Base-by-base conservation (phyloP, 2,329 filamentous ascomycete species). In the Claviceps fusiformis region DNA sequence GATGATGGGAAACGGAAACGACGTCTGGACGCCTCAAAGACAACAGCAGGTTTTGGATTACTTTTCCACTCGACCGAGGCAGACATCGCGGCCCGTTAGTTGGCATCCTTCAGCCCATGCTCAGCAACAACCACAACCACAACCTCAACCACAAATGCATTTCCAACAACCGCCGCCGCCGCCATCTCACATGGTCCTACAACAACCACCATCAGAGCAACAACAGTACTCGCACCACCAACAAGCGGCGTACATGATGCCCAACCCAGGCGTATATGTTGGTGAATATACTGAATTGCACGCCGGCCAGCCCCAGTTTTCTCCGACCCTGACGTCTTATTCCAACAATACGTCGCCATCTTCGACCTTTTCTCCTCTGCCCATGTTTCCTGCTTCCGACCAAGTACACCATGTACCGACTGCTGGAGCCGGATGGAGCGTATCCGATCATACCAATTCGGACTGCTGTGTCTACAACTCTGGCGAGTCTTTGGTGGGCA, bases 91-190 rank as follows among this genome's bases (percentile, higher is more conserved):
- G 13, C 59, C 57, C 39, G 60, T 87, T 49, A 89, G 86, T 73
- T 90, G 87, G 87, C 87, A 90, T 66, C 84, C 86, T 3, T 78
- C 79, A 27, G 79, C 83, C 10, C 74, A 79, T 56, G 67, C 73
- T 24, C 67, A 67, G 33, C 53, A 45, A n/a, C 56, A 54, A 27
- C 67, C 66, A 13, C 53, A 52, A 39, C 56, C 45, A 39, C 15
- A 3, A 15, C 27, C 15, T 3, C 6, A 31, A 15, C 45, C 29
- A n/a, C 45, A 47, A 29, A 24, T n/a, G 2, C 46, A 48, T 3
- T 27, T 7, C 2, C 31, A 39, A 19, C 47, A 45, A 1, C 44
- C 10, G 10, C 31, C 24, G 24, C 24, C 24, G 24, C 24, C 24
- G 24, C 24, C 24, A 24, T 24, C 24, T 24, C 44, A 46, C 13